Evolutionary conservation across 1,284 basidiomycete species (phyloP).

Genomic region (Lentinula novae-zelandiae): DNA sequence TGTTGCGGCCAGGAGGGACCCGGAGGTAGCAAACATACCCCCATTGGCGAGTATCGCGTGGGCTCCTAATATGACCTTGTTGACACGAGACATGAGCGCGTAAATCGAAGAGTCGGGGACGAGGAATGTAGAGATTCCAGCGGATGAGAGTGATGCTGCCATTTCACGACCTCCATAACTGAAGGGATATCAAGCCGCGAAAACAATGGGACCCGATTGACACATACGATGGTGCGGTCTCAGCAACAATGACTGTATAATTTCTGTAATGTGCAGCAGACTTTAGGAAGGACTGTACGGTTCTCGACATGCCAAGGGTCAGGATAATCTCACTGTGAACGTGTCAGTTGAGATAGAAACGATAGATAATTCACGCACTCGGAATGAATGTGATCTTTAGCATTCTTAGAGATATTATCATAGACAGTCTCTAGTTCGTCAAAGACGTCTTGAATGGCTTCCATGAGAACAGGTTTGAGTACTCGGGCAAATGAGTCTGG

Average conservation of each 20-base stretch:
- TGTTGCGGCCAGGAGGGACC: slow-evolving; percentile 80
- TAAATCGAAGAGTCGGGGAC: slow-evolving; percentile 95
- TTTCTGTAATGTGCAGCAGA: slow-evolving; percentile 87
- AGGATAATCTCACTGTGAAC: slow-evolving; percentile 85
- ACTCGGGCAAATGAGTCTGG: slow-evolving; percentile 69
- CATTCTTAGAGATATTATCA: slow-evolving; percentile 91
- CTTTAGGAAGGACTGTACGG: slow-evolving; percentile 93
- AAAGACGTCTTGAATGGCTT: slow-evolving; percentile 90
- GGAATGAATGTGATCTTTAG: slow-evolving; percentile 94
- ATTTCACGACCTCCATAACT: slow-evolving; percentile 86
- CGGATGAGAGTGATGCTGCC: slow-evolving; percentile 74
- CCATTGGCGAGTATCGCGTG: slow-evolving; percentile 96
- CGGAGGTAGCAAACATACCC: slow-evolving; percentile 87
- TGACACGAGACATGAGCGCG: slow-evolving; percentile 94
- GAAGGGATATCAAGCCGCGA: slow-evolving; percentile 10
- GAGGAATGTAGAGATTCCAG: slow-evolving; percentile 89
- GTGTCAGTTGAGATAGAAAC: slow-evolving; percentile 2
- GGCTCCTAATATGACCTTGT: slow-evolving; percentile 92
- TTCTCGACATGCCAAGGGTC: slow-evolving; percentile 91
- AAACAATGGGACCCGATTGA: not conserved
- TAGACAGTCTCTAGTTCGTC: slow-evolving; percentile 97
- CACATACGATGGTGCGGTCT: slow-evolving; percentile 86
- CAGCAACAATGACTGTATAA: slow-evolving; percentile 95
- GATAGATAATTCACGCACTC: slow-evolving; percentile 55
- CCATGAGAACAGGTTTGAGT: slow-evolving; percentile 79